Base-by-base conservation (phyloP, 2,329 filamentous ascomycete genomes). In the Arthroderma uncinatum region DNA sequence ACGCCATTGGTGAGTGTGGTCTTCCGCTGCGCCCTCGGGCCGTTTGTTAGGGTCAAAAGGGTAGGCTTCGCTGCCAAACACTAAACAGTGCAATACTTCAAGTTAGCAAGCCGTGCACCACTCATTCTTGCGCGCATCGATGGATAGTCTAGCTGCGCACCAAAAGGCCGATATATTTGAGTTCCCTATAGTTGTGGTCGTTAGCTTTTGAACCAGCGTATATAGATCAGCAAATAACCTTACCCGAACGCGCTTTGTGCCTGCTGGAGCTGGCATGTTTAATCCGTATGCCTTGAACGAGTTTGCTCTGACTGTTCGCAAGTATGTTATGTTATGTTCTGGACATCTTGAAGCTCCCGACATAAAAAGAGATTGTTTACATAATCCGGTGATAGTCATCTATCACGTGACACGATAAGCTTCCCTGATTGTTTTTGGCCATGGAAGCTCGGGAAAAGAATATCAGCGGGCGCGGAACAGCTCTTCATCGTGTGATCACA, bases 1-100 rank as follows among this genome's bases (percentile, higher is more conserved):
- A 67, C 87, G 85, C 93, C 93, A 98, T 61, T 87, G 89, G 76
- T 97, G 94, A 33, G 92, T 97, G 77, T 98, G 93, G 72, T 95
- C 91, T 60, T 88, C 81, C 23, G 92, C 89, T 2, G 89, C 82
- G 68, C 84, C 81, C 21, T 83, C 76, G 1, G 89, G 88, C 67
- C 89, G 87, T 64, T 85, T 82, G 67, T 81, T 79, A 54, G 89
- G 86, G 70, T 88, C 86, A 73, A 90, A 90, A 42, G 84, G 85
- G 50, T 82, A 79, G 19, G 92, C 89, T 60, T 93, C 88, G 60
- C 84, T 89, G 69, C 88, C 88, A 71, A 87, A 88, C 62, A 91
- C 74, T 89, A 79, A 14, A 28, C 54, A 14, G 21, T 9, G 16
- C 33, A n/a, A 53, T 37, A 21, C 8, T 23, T 39, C 50, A 53